Evolutionary conservation across 441 rosid species (phyloP), one percentile per base, ranked within the genome.

Genomic region (Manihot esculenta): DNA sequence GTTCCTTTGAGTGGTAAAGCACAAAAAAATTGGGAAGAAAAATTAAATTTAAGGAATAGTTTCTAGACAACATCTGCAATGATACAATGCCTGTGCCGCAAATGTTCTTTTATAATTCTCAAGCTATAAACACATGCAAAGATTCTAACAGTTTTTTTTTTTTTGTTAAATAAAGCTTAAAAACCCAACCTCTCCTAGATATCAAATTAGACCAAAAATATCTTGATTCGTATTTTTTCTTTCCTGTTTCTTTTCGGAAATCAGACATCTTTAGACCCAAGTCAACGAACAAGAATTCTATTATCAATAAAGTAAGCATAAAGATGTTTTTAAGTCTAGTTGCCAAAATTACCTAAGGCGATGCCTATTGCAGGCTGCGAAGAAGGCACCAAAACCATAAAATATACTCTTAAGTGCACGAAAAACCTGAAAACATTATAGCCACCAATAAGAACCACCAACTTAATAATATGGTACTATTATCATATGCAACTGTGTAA

Each of bases 301-400:
- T 30, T 4, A 50, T 49, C 49, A 7, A 49, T 2, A 48, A 10
- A 66, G 60, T n/a, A 62, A 51, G n/a, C n/a, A n/a, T n/a, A n/a
- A n/a, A n/a, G n/a, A n/a, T n/a, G n/a, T n/a, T 12, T 14, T 15
- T 12, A 49, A 30, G 38, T 26, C 13, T 68, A 47, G 27, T 56
- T 57, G 33, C 18, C n/a, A 59, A 42, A 8, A 50, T 53, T 83
- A 95, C 99, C 99, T 91, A 41, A 95, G 96, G 62, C 98, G 97
- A 84, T 95, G 99, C 80, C 96, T 86, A 82, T 93, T 93, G 85
- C 99, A 95, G 26, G 98, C 89, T 45, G 89, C 74, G 75, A 93
- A 93, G 86, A 89, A 89, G 55, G 90, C 99, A 49, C 87, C 86
- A 72, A 93, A 86, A 48, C 99, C 99, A 72, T 95, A 81, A 74